These are phyloP conservation scores for Mycosarcoma maydis DNA, from an alignment of 1,284 basidiomycete genomes.

Conservation along the genomic window DNA sequence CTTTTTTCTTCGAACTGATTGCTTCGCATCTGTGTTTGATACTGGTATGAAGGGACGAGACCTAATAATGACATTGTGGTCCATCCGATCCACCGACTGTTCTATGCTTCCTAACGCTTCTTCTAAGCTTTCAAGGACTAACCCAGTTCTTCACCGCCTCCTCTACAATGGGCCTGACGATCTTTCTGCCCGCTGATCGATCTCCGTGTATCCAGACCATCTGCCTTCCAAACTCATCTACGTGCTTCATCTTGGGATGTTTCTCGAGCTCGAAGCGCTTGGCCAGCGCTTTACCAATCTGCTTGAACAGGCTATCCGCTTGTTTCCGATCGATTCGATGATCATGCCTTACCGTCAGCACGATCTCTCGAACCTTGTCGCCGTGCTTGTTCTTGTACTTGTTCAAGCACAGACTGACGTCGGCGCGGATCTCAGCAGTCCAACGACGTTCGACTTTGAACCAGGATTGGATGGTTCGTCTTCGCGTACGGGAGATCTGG, in stretches of 20 bases:
- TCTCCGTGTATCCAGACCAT: slow-evolving; percentile 52
- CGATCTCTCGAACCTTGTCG: slow-evolving; percentile 50
- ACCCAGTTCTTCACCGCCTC: slow-evolving; percentile 50
- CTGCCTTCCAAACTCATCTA: slow-evolving; percentile 8
- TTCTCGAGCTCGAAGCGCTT: slow-evolving; percentile 15
- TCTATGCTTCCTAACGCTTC: too few species aligned
- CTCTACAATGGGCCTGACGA: slow-evolving; percentile 59
- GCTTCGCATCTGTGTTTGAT: too few species aligned
- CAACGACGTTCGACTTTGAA: slow-evolving; percentile 57
- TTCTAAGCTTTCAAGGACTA: slow-evolving; percentile 19
- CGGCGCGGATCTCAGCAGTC: slow-evolving; percentile 57
- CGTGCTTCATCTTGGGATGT: slow-evolving; percentile 14
- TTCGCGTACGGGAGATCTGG: slow-evolving; percentile 61
- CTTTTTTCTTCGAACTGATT: neutral
- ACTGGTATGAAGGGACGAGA: too few species aligned
- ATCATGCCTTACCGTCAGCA: slow-evolving; percentile 46
- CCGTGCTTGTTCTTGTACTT: slow-evolving; percentile 38
- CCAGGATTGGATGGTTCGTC: slow-evolving; percentile 55
- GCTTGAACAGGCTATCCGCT: slow-evolving; percentile 50
- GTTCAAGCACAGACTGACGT: slow-evolving; percentile 52
- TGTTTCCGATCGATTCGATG: slow-evolving; percentile 36
- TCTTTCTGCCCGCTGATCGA: slow-evolving; percentile 47
- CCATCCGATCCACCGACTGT: neutral
- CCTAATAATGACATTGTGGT: neutral
- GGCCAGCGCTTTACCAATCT: slow-evolving; percentile 30